A percentile compares a stretch with the other conserved stretches of the same genome.
These are phyloP conservation scores for Tolypocladium tropicale DNA, from an alignment of 2,329 filamentous ascomycete genomes.

Conservation along the genomic window DNA sequence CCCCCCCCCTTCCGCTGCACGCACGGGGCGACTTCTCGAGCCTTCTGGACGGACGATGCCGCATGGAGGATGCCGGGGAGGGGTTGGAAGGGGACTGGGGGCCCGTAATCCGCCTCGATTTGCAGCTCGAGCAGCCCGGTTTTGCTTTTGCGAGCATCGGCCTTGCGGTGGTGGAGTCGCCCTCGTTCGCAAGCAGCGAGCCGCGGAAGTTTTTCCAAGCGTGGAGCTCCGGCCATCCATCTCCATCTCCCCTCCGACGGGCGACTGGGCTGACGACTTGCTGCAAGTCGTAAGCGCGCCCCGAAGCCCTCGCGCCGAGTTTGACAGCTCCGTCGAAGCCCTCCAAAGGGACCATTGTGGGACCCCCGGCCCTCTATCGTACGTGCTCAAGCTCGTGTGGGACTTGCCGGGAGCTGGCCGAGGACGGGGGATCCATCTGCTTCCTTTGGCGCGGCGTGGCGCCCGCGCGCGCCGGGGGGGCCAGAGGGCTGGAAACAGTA, in stretches of 20 bases:
- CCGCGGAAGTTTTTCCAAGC: too few species aligned
- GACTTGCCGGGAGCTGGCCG: background rate
- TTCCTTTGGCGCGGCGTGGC: background rate
- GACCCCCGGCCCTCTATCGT: background rate
- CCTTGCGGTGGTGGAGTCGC: background rate
- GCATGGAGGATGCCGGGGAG: background rate
- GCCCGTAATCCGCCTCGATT: background rate
- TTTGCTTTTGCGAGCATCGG: background rate
- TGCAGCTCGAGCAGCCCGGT: background rate
- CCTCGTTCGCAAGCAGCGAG: background rate
- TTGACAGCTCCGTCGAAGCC: background rate
- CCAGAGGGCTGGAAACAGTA: background rate
- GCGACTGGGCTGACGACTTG: too few species aligned
- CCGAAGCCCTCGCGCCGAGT: too few species aligned
- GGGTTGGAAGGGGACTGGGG: background rate
- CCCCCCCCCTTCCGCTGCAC: too few species aligned
- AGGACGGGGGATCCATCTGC: background rate
- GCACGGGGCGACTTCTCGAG: too few species aligned
- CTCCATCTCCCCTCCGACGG: too few species aligned
- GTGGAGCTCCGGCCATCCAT: too few species aligned
- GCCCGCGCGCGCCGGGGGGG: background rate
- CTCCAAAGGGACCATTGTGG: background rate
- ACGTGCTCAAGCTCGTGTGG: background rate
- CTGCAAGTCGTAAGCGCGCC: background rate
- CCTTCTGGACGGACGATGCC: background rate